Base-by-base conservation (phyloP, 106 monocot species). In the Ottelia alismoides region DNA sequence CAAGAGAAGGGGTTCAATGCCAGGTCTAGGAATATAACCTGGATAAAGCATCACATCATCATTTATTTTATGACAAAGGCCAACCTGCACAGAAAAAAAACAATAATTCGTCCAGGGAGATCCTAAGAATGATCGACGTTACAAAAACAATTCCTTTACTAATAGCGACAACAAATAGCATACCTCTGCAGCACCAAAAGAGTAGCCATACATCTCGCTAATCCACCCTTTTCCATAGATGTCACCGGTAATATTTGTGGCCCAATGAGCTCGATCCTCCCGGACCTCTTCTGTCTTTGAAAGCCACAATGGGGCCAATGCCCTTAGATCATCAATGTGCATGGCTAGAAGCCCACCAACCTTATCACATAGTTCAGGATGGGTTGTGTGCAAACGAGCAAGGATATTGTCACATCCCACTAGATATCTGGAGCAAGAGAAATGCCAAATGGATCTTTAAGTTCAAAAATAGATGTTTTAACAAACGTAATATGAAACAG, bases 121-220 rank as follows among this genome's bases (percentile, higher is more conserved):
- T 9, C 11, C n/a, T 18, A 19, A n/a, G n/a, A n/a, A n/a, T n/a
- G n/a, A n/a, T n/a, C n/a, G n/a, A n/a, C n/a, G n/a, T n/a, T n/a
- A n/a, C n/a, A n/a, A n/a, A n/a, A n/a, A n/a, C n/a, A n/a, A n/a
- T n/a, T n/a, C n/a, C n/a, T n/a, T n/a, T n/a, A n/a, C n/a, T n/a
- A n/a, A n/a, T n/a, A n/a, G n/a, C n/a, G n/a, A n/a, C n/a, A n/a
- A n/a, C n/a, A 16, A 16, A 25, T 43, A 47, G 11, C 16, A 45
- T 21, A 94, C 93, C 81, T 94, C 98, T 53, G 98, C 98, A 62
- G 98, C 98, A 67, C 98, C 98, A 75, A 98, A 98, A 43, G 98
- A 90, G 58, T 90, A 98, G 23, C 98, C 98, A 70, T 98, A 98
- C 98, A 98, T 98, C 70, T 98, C 98, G 63, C 98, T 98, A 29